Base-by-base conservation (phyloP, 1,139 yeast genomes). In the Entelexis sorbosivorans region DNA sequence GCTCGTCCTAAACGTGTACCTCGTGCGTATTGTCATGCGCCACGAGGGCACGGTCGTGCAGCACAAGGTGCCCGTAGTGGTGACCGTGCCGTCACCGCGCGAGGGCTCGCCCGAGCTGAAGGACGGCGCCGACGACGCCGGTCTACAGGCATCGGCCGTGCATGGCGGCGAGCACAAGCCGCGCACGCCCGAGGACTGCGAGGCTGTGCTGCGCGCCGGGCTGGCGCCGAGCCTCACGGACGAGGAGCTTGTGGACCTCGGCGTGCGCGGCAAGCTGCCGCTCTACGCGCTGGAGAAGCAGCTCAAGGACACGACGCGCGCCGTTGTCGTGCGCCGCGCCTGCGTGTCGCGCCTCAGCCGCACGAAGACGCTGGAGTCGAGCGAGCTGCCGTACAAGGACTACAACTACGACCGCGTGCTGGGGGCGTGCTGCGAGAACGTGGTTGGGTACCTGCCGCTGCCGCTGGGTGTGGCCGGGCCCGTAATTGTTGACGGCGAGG, bases 391-490 rank as follows among this genome's bases (percentile, higher is more conserved):
- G 19, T 87, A 79, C 67, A 71, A 74, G 57, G 72, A 79, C 63
- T 91, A 91, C 66, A 96, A 93, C 66, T 93, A 88, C 65, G 94
- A 89, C 64, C 80, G 97, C 61, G 98, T 93, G 13, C 81, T 89
- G 65, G 98, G 98, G 58, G 97, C 98, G 11, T 91, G 99, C 71
- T 91, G 99, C 73, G 99, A 91, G 69, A 91, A 91, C 65, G 98
- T 91, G 54, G 85, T 91, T 67, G 99, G 98, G 38, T 91, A 75
- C 65, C 79, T 89, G 80, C 99, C 98, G 33, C 68, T 91, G 46
- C 99, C 98, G 11, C 87, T 91, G 55, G 98, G 99, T 67, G 83
- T 93, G 64, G 97, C 97, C 35, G 99, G 99, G 52, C 98, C 99
- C 7, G 71, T 93, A 66, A 73, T 85, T 53, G 85, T 91, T 63